Conservation (phyloP, 768 basidiomycete species). For the Fibroporia radiculosa region DNA sequence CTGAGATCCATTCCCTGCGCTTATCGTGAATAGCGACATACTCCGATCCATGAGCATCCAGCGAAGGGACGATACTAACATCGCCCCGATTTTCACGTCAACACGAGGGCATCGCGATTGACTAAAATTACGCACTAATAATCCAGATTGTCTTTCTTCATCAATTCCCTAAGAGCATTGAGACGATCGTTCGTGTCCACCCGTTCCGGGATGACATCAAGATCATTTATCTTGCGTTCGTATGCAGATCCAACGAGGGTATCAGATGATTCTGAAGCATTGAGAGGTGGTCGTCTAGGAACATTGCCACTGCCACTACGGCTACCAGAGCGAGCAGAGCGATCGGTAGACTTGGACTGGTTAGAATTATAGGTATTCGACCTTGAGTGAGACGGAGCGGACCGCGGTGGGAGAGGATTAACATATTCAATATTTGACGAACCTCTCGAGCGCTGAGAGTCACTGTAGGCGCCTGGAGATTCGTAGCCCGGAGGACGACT, state of each 20-base stretch:
- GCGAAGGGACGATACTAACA: constrained; percentile 63
- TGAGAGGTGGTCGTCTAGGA: constrained; percentile 29
- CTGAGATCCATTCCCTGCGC: constrained; percentile 70
- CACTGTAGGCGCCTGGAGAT: constrained; percentile 9
- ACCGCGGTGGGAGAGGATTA: constrained; percentile 8
- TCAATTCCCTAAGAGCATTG: constrained; percentile 53
- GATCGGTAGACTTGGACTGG: constrained; percentile 12
- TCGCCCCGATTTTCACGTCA: not conserved
- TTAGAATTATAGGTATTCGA: constrained; percentile 17
- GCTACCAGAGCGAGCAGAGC: constrained; percentile 19
- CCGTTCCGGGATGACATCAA: constrained; percentile 42
- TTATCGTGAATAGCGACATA: constrained; percentile 73
- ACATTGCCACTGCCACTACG: not conserved
- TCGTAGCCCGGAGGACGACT: constrained; percentile 18
- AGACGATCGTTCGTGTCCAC: constrained; percentile 55
- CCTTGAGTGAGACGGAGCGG: constrained; percentile 5
- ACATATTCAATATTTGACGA: constrained; percentile 1
- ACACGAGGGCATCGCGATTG: not conserved
- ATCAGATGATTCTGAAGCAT: constrained; percentile 57
- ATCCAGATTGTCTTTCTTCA: constrained; percentile 62
- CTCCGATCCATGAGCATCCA: constrained; percentile 81
- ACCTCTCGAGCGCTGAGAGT: constrained; percentile 4
- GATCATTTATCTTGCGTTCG: constrained; percentile 61
- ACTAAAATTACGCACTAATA: constrained; percentile 53
- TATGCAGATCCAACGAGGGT: constrained; percentile 71